Conservation (phyloP, 352 stramenopile species). For the Phytophthora litchii region DNA sequence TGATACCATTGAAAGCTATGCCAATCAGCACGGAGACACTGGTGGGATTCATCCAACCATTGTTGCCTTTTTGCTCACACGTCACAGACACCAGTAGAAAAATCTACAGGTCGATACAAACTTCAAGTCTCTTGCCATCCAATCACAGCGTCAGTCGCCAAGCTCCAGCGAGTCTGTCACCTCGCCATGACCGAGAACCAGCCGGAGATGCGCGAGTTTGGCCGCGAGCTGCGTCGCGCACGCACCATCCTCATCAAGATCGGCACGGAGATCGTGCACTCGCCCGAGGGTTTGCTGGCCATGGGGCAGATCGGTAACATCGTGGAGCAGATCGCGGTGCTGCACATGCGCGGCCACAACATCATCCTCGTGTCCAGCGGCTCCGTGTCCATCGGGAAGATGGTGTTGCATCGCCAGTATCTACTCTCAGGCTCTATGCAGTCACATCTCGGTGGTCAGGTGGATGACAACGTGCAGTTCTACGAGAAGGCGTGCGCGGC, state of each 20-base stretch:
- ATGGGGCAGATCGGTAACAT: conserved; percentile 89
- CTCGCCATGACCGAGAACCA: conserved; percentile 1
- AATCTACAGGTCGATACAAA: conserved; percentile 4
- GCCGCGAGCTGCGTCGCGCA: conserved; percentile 56
- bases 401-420: conserved; percentile 83
- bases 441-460: conserved; percentile 71
- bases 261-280: conserved; percentile 87
- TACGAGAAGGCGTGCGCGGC: conserved; percentile 76
- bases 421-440: conserved; percentile 87
- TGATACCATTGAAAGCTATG: too few species aligned
- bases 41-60: too few species aligned
- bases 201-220: conserved; percentile 26
- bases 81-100: neutral
- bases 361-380: conserved; percentile 87
- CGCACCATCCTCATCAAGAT: conserved; percentile 88
- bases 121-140: conserved; percentile 10
- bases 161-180: too few species aligned
- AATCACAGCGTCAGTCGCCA: too few species aligned
- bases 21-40: too few species aligned
- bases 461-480: conserved; percentile 62
- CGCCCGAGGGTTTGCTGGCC: conserved; percentile 69
- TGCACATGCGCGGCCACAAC: conserved; percentile 85
- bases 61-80: too few species aligned
- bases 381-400: conserved; percentile 78
- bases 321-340: conserved; percentile 81